Conservation (phyloP, 129 eudicot species). For the Centaurea solstitialis region DNA sequence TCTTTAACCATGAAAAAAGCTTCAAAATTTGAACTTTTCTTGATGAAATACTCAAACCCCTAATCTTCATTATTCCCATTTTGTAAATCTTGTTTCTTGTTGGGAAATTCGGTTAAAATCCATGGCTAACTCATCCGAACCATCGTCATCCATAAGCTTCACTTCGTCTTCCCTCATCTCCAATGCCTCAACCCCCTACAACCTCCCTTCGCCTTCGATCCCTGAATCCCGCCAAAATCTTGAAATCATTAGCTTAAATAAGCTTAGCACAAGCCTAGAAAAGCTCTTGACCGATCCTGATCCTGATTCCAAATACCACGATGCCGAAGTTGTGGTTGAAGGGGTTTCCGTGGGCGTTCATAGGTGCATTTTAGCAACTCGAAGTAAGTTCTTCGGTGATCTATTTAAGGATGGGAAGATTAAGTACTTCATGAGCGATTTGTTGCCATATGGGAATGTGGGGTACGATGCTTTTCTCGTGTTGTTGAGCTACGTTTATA, state of each 20-base stretch:
- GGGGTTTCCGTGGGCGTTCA: conserved; percentile 64
- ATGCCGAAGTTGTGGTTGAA: conserved; percentile 68
- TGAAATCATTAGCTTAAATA: conserved; percentile 58
- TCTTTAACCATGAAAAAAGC: neutral
- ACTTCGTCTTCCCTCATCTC: conserved; percentile 59
- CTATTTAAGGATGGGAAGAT: conserved; percentile 52
- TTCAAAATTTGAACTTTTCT: conserved; percentile 11
- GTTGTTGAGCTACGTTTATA: conserved; percentile 66
- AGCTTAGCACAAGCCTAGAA: conserved; percentile 56
- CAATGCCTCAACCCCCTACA: conserved; percentile 41
- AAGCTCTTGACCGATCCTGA: conserved; percentile 46
- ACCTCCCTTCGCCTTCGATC: conserved; percentile 30
- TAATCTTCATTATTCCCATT: neutral
- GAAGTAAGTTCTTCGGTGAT: conserved; percentile 67
- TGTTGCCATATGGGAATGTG: conserved; percentile 55
- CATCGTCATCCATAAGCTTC: conserved; percentile 62
- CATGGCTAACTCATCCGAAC: conserved; percentile 50
- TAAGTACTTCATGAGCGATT: conserved; percentile 46
- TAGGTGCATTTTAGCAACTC: conserved; percentile 76
- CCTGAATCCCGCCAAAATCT: conserved; percentile 40
- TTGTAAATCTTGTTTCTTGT: neutral
- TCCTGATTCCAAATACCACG: conserved; percentile 45
- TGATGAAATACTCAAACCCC: neutral
- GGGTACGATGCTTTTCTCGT: conserved; percentile 70
- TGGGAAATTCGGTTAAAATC: neutral